Base-by-base conservation (phyloP, 345 rosid genomes). In the Gossypium raimondii region DNA sequence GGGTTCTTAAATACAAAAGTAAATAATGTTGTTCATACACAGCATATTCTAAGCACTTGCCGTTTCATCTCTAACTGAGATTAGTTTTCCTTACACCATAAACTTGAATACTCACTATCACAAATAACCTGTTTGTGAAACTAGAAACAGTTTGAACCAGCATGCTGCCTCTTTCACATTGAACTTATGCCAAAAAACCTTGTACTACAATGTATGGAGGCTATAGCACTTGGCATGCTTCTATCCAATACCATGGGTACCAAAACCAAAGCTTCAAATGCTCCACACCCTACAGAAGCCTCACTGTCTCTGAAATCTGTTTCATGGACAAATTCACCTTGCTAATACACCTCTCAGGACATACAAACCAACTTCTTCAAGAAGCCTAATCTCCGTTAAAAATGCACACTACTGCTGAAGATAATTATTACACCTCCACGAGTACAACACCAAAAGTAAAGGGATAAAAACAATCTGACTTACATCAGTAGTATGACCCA, bases 401-500 rank as follows among this genome's bases (percentile, higher is more conserved):
- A 72, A 56, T 11, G 70, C 66, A 45, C 25, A 41, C 48, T 55
- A 70, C 55, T 11, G 53, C 70, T 72, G 29, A 55, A 75, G 56
- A 38, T 75, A 20, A 57, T 57, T 29, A 11, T 45, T 60, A 27
- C 57, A 73, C 58, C 57, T 62, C 82, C 65, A 57, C 9, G 62
- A 69, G 22, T 17, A 58, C 72, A 71, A 66, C 17, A 55, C 11
- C 55, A 73, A 70, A 73, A 65, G 29, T 81, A 78, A 67, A 13
- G 38, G 47, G 44, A 56, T 73, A 55, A 63, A 11, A 76, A 71
- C n/a, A 52, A 41, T 57, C 71, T 52, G 72, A 82, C 90, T 82
- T 83, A 88, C 88, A 82, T 89, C 81, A 95, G 73, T 95, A 95
- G 82, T 93, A 95, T 71, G 97, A 89, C 29, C 99, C 94, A 60